Evolutionary conservation across 768 basidiomycete species (phyloP).

Genomic region (Leucosporidium yakuticum): DNA sequence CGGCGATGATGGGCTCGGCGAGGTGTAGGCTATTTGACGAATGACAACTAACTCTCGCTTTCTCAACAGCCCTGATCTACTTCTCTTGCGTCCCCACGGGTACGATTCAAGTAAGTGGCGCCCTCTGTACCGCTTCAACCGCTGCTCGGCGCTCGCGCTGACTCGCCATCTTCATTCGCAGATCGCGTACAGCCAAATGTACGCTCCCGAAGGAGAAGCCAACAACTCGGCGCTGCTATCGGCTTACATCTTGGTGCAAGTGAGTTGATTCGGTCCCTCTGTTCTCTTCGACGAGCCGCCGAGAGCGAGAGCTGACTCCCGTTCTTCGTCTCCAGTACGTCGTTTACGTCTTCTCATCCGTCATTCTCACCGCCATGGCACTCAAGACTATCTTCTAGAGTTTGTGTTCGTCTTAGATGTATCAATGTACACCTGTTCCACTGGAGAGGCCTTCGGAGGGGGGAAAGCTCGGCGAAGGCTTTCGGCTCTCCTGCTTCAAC

Average conservation of each 20-base stretch:
- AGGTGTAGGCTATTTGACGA: not conserved
- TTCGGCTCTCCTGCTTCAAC: no score
- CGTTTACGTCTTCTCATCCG: conserved; percentile 47
- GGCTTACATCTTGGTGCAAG: conserved; percentile 43
- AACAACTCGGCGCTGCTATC: conserved; percentile 17
- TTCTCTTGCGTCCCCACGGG: conserved; percentile 59
- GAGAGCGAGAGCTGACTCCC: conserved; percentile 32
- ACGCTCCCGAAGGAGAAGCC: conserved; percentile 13
- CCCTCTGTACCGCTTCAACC: not conserved
- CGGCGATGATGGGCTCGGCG: not conserved
- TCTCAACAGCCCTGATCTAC: conserved; percentile 46
- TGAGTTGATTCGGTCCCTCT: conserved; percentile 53
- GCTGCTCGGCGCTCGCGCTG: not conserved
- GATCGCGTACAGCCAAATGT: conserved; percentile 41
- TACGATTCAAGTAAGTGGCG: conserved; percentile 43
- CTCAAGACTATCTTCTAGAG: conserved; percentile 45
- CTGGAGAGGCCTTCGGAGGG: no score
- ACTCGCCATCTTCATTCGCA: conserved; percentile 39
- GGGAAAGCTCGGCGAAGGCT: no score
- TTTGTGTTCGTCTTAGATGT: no score
- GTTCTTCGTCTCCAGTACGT: conserved; percentile 56
- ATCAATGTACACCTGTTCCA: no score
- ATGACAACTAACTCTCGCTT: not conserved
- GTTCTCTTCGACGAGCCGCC: conserved; percentile 31
- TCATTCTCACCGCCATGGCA: conserved; percentile 45